Conservation (phyloP, 495 filamentous ascomycete genomes). For the Xylaria flabelliformis region DNA sequence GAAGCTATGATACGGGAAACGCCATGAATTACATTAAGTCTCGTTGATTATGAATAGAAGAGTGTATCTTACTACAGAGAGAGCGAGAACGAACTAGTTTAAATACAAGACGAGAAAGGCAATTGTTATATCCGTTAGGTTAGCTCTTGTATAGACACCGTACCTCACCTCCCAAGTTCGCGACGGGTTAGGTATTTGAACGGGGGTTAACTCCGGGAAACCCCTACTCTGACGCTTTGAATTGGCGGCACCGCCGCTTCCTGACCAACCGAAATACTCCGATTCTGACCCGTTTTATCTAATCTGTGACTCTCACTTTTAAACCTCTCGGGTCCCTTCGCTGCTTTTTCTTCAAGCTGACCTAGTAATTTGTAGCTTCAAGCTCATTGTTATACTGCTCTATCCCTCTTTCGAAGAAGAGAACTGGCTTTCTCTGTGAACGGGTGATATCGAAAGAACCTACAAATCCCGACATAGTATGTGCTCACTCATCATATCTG, state of each 20-base stretch:
- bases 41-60: neutral
- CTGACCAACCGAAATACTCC: conserved; percentile 19
- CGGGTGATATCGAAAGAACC: conserved; percentile 15
- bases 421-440: neutral
- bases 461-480: neutral
- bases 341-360: neutral
- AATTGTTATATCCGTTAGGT: neutral
- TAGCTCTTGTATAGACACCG: conserved; percentile 7
- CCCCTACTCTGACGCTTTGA: conserved; percentile 3
- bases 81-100: neutral
- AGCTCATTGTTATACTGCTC: neutral
- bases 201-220: conserved; percentile 20
- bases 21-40: neutral
- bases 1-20: neutral
- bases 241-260: neutral
- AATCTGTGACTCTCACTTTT: neutral
- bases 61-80: neutral
- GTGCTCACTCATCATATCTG: neutral
- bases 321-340: conserved; percentile 9
- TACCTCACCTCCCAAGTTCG: conserved; percentile 5
- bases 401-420: neutral
- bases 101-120: neutral
- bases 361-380: neutral
- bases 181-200: neutral
- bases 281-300: conserved; percentile 23